Evolutionary conservation across 78 protist genomes (phyloP).

Genomic region (Neovahlkampfia damariscottae): DNA sequence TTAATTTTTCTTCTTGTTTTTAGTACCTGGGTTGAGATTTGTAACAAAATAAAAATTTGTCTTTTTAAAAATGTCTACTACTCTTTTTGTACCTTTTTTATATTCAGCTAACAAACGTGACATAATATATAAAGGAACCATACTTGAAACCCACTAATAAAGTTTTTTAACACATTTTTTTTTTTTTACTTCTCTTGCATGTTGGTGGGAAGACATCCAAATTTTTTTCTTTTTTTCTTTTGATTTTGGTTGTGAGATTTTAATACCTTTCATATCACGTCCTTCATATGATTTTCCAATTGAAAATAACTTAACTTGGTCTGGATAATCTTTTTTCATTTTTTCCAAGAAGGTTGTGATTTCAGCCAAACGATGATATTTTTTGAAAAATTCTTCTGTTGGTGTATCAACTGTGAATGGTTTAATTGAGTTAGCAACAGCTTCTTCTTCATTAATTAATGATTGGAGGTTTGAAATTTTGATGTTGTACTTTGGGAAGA

Average conservation of each 20-base stretch:
- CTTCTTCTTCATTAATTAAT: too few relatives aligned
- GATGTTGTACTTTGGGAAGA: too few relatives aligned
- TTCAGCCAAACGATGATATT: background rate
- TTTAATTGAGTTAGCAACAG: too few relatives aligned
- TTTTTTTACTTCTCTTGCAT: background rate
- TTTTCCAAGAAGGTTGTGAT: background rate
- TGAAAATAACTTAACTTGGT: background rate
- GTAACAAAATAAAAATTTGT: background rate
- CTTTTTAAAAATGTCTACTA: background rate
- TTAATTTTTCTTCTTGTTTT: background rate
- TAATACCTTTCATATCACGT: background rate
- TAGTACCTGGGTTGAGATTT: background rate
- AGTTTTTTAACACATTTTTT: too few relatives aligned
- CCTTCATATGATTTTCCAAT: background rate
- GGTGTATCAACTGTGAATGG: too few relatives aligned
- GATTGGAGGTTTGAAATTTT: too few relatives aligned
- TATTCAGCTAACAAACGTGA: background rate
- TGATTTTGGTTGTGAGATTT: background rate
- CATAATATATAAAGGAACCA: background rate
- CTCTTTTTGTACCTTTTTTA: background rate
- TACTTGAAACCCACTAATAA: too few relatives aligned
- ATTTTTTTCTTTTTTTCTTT: too few relatives aligned
- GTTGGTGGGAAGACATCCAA: background rate
- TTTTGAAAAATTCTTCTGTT: too few relatives aligned
- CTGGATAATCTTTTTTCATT: background rate